Percentiles rank a stretch among this genome's conserved stretches.
Conservation (phyloP, 176 grass and related monocot genomes). For the Juncus effusus region DNA sequence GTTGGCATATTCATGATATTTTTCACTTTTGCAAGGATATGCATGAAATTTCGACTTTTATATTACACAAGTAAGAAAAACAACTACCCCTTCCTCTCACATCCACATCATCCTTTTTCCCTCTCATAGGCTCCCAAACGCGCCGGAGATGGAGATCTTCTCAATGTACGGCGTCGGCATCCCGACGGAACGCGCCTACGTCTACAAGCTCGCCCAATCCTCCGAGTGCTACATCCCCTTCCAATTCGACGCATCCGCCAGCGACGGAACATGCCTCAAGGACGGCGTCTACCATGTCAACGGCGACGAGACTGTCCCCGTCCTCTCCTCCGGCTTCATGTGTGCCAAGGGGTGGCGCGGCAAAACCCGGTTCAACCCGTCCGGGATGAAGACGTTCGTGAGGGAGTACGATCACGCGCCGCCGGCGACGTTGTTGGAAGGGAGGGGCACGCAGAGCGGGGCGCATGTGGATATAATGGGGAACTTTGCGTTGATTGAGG, state of each 20-base stretch:
- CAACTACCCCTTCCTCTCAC: too few species aligned
- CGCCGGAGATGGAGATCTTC: constrained; percentile 94
- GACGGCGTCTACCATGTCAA: constrained; percentile 74
- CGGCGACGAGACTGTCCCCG: constrained; percentile 92
- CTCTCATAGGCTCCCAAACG: constrained; percentile 81
- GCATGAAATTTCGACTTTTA: not conserved
- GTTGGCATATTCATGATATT: not conserved
- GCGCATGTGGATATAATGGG: constrained; percentile 99
- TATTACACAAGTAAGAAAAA: not conserved
- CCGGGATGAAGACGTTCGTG: constrained; percentile 72
- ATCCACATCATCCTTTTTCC: constrained; percentile 15
- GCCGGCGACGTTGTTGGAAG: constrained; percentile 76
- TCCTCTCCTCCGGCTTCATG: constrained; percentile 85
- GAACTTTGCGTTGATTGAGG: constrained; percentile 92
- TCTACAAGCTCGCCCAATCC: constrained; percentile 73
- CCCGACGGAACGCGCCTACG: constrained; percentile 87
- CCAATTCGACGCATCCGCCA: constrained; percentile 71
- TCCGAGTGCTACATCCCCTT: constrained; percentile 96
- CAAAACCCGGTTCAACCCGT: constrained; percentile 91
- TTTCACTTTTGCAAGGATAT: not conserved
- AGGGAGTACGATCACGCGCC: constrained; percentile 87
- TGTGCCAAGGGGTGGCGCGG: constrained; percentile 95
- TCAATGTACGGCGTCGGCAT: constrained; percentile 96
- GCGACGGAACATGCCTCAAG: constrained; percentile 66
- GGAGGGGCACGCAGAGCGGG: constrained; percentile 89